These are phyloP conservation scores for Chenopodium album DNA, from an alignment of 148 eudicot species.

Conservation along the genomic window DNA sequence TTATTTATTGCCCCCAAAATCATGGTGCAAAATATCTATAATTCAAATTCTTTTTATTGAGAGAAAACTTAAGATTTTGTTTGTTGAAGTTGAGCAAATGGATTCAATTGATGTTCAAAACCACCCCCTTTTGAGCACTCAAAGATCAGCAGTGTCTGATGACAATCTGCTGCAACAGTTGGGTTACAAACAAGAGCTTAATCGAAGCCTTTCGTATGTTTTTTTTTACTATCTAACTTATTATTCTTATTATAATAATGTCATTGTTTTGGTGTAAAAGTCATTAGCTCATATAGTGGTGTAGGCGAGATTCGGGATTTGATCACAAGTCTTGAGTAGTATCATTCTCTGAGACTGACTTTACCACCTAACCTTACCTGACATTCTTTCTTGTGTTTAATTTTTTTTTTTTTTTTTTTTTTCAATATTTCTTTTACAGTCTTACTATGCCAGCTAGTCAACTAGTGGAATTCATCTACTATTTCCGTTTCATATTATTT, in stretches of 20 bases:
- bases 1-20: neutral
- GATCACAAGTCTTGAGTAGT: too few species aligned
- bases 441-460: too few species aligned
- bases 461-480: too few species aligned
- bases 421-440: too few species aligned
- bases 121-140: slow-evolving; percentile 3
- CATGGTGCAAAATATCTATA: neutral
- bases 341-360: too few species aligned
- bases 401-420: too few species aligned
- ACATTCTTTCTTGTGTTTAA: neutral
- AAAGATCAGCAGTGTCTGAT: neutral
- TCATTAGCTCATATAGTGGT: neutral
- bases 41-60: neutral
- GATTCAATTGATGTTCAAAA: slow-evolving; percentile 14
- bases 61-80: neutral
- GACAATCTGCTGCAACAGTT: slow-evolving; percentile 42
- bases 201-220: slow-evolving; percentile 66
- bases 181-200: slow-evolving; percentile 74
- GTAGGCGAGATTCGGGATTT: too few species aligned
- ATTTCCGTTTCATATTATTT: too few species aligned
- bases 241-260: neutral
- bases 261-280: neutral
- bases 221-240: neutral
- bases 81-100: neutral
- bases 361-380: neutral